phyloP scores from a whole-genome alignment of 139 green algal species.

The Limnomonas spitsbergensis region DNA sequence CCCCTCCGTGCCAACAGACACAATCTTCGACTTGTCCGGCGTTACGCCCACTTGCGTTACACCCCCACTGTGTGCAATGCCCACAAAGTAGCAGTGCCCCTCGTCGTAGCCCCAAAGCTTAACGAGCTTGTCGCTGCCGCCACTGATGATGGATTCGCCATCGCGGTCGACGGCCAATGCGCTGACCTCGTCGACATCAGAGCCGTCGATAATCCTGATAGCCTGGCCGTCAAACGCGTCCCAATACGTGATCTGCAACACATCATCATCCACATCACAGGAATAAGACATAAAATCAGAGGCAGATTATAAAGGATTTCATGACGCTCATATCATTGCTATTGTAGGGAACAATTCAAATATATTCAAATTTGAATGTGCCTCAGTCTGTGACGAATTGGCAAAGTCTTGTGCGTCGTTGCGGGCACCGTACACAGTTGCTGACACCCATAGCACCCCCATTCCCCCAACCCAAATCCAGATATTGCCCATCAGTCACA shows the following conservation, averaged over 20 bases:
- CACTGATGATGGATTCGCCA: conserved; percentile 62
- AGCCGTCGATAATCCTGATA: conserved; percentile 80
- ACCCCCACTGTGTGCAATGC: conserved; percentile 61
- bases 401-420: too few species aligned
- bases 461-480: too few species aligned
- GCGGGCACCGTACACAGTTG: too few species aligned
- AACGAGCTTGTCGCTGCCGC: conserved; percentile 74
- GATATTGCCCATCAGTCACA: too few species aligned
- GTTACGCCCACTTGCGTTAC: conserved; percentile 61
- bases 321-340: too few species aligned
- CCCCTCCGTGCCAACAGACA: conserved; percentile 72
- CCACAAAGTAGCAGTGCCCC: conserved; percentile 69
- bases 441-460: too few species aligned
- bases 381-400: too few species aligned
- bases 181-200: conserved; percentile 55
- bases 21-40: conserved; percentile 64
- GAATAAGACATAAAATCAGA: too few species aligned
- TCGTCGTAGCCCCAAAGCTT: conserved; percentile 84
- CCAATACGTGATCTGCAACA: conserved; percentile 8
- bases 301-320: too few species aligned
- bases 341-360: too few species aligned
- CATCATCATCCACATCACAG: background rate
- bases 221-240: conserved; percentile 39
- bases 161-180: conserved; percentile 61
- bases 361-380: too few species aligned